Percentiles rank a stretch among this genome's conserved stretches.
Evolutionary conservation across 352 stramenopile genomes (phyloP).

Genomic region (Thalassiosira exigua): DNA sequence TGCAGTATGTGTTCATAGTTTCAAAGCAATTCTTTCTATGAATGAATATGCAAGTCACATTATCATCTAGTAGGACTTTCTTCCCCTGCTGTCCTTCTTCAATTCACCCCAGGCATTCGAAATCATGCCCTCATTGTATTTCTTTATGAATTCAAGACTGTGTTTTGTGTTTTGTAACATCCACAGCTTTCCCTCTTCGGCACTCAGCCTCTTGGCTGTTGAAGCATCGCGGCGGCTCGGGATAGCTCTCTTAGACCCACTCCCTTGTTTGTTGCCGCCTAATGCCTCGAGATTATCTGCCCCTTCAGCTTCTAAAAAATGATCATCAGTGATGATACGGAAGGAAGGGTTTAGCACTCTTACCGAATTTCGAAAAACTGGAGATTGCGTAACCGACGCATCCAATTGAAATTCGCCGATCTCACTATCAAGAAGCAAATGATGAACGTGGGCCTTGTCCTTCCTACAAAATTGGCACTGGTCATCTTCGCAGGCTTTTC

Average conservation of each 20-base stretch:
- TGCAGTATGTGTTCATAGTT: too few species aligned
- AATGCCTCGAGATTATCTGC: slow-evolving; percentile 3
- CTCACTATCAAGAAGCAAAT: slow-evolving; percentile 53
- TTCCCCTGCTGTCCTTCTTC: slow-evolving; percentile 22
- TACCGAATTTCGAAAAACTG: slow-evolving; percentile 30
- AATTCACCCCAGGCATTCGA: slow-evolving; percentile 41
- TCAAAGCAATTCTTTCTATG: too few species aligned
- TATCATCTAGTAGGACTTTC: too few species aligned
- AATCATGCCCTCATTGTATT: slow-evolving; percentile 60
- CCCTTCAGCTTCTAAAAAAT: slow-evolving; percentile 43
- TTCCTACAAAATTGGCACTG: slow-evolving; percentile 60
- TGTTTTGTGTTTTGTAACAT: slow-evolving; percentile 48
- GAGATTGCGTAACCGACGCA: slow-evolving; percentile 23
- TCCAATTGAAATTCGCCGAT: slow-evolving; percentile 42
- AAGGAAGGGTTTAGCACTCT: slow-evolving; percentile 50
- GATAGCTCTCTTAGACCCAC: slow-evolving; percentile 30
- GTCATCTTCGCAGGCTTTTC: slow-evolving; percentile 43
- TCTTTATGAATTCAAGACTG: slow-evolving; percentile 53
- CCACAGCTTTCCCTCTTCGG: slow-evolving; percentile 53
- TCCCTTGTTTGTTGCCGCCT: slow-evolving; percentile 4
- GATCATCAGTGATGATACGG: slow-evolving; percentile 29
- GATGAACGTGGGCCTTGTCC: slow-evolving; percentile 41
- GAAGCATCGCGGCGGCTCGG: slow-evolving; percentile 42
- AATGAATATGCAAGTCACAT: too few species aligned
- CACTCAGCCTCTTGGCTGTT: slow-evolving; percentile 43